Base-by-base conservation (phyloP, 2,329 filamentous ascomycete species). In the Fusarium nelsonii region DNA sequence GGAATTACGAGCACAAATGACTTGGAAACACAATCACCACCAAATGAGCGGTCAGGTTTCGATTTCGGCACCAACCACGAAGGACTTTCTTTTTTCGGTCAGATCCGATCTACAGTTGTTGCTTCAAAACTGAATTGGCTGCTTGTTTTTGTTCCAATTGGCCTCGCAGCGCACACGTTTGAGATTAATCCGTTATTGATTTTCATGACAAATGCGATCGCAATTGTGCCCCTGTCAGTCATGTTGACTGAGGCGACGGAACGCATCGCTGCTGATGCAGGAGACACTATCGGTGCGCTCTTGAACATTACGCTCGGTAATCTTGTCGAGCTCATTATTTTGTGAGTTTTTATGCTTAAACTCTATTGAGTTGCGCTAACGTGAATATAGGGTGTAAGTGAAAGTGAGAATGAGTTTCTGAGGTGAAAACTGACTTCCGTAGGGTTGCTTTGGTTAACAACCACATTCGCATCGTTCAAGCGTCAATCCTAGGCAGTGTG, bases 391-490 rank as follows among this genome's bases (percentile, higher is more conserved):
- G 68, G 76, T 81, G 78, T 81, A 69, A 73, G 78, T 50, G 26
- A 45, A n/a, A 11, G 20, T 37, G 20, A 39, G 18, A 36, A n/a
- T 26, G 32, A 14, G 8, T n/a, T 4, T 32, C 3, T 2, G 23
- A 8, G 10, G 39, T 45, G 30, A 62, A 45, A 36, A 46, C 8
- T 77, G 41, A 77, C 65, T 32, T 36, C 9, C 6, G 4, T 73
- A 90, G 88, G 68, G 89, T 82, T 50, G 81, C 81, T 1, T 72
- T 83, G 34, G 75, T 77, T 45, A 81, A 83, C 77, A 83, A 91
- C 75, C 89, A 93, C 74, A 91, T 93, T 49, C 84, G 87, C 30
- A 91, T 94, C 62, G 91, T 94, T 18, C 91, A 93, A 76, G 91
- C 91, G 8, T 92, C 91, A 0, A 82, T 94, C 40, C 82, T 94